A percentile compares a stretch with the other conserved stretches of the same genome.
Evolutionary conservation across 495 filamentous ascomycete species (phyloP).

Genomic region (Bathelium albidoporum): DNA sequence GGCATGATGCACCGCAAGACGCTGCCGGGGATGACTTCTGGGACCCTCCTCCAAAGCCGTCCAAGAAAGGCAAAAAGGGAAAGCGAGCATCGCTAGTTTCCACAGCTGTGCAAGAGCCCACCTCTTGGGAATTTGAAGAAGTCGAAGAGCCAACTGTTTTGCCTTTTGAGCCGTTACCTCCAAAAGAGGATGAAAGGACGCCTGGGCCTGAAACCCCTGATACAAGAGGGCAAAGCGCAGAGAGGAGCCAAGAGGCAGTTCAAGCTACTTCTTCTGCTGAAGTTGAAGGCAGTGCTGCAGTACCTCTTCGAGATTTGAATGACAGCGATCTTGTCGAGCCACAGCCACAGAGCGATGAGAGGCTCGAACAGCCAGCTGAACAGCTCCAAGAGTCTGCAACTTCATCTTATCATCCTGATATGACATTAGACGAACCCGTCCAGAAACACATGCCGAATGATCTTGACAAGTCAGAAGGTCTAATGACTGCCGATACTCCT

Average conservation of each 20-base stretch:
- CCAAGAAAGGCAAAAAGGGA: slow-evolving; percentile 18
- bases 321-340: neutral
- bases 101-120: neutral
- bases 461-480: neutral
- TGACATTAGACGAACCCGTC: neutral
- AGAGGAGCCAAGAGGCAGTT: neutral
- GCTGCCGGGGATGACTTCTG: neutral
- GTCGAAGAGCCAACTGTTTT: neutral
- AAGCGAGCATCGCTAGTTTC: slow-evolving; percentile 6
- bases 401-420: neutral
- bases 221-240: slow-evolving; percentile 1
- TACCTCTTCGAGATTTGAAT: neutral
- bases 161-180: neutral
- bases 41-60: neutral
- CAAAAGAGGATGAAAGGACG: neutral
- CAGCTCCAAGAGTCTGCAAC: neutral
- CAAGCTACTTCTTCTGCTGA: neutral
- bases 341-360: neutral
- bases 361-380: neutral
- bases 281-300: neutral
- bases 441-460: neutral
- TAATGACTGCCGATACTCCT: neutral
- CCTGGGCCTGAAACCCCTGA: no score
- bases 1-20: neutral
- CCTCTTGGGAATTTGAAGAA: neutral